Base-by-base conservation (phyloP, 2,329 filamentous ascomycete genomes). In the Curvularia sp. region DNA sequence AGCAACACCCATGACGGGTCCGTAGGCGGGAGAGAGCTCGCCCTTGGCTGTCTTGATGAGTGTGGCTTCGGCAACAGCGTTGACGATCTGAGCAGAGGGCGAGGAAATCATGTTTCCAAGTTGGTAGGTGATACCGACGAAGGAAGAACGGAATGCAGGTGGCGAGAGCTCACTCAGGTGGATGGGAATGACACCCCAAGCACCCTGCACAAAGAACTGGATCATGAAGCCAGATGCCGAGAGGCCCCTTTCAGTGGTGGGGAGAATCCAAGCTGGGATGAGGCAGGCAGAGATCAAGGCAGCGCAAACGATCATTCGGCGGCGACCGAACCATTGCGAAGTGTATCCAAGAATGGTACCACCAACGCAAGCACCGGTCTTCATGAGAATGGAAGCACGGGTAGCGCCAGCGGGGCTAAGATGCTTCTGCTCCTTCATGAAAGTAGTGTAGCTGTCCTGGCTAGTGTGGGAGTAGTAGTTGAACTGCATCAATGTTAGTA, bases 401-500 rank as follows among this genome's bases (percentile, higher is more conserved):
- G 85, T 89, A 4, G 90, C 88, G 0, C 82, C 83, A 1, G 80
- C 71, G 68, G 91, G 89, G 54, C 82, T 70, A 58, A 93, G 82
- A 62, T 88, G 86, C 77, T 93, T 93, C 67, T 91, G 84, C 4
- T 83, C 84, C 39, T 89, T 81, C 88, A 93, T 89, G 73, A 93
- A 92, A 3, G 90, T 93, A 0, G 90, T 92, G 79, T 93, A 93
- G 49, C 85, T 89, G 78, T 94, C 91, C 75, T 94, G 90, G 24
- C 87, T 89, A 1, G 89, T 91, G 80, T 94, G 91, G 50, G 88
- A 90, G 79, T 91, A 92, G 68, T 74, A 79, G 68, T 77, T 77
- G 72, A 80, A 79, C 71, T 88, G 87, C 0, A 85, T 4, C 4
- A 2, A 5, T 38, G 52, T 69, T 55, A 67, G 58, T 30, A 1